Conservation (phyloP, 148 eudicot species). For the Persicaria maculosa region DNA sequence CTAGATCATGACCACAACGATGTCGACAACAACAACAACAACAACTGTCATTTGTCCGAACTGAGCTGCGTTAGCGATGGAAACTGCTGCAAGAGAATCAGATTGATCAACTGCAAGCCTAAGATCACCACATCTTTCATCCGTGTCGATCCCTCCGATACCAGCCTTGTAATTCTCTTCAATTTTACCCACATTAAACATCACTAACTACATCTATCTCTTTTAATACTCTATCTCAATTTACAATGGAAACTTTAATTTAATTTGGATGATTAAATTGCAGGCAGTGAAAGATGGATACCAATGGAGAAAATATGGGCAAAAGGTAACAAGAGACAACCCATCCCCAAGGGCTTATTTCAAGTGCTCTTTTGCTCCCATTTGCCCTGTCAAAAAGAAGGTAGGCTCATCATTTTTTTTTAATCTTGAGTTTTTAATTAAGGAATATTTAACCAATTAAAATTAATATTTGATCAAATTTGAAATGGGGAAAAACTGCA, state of each 20-base stretch:
- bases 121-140: background rate
- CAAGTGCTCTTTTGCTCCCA: slow-evolving; percentile 33
- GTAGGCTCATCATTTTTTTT: slow-evolving; percentile 8
- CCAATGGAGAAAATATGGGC: slow-evolving; percentile 47
- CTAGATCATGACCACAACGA: too few species aligned
- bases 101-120: background rate
- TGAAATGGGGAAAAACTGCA: background rate
- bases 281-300: slow-evolving; percentile 35
- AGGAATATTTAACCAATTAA: too few species aligned
- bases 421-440: background rate
- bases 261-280: too few species aligned
- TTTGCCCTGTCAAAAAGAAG: slow-evolving; percentile 37
- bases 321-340: slow-evolving; percentile 41
- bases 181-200: too few species aligned
- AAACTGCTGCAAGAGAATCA: background rate
- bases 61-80: background rate
- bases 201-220: too few species aligned
- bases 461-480: too few species aligned
- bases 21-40: too few species aligned
- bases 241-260: too few species aligned
- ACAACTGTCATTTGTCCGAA: too few species aligned
- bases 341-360: slow-evolving; percentile 43
- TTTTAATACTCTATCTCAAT: too few species aligned
- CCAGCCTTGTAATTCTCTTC: too few species aligned
- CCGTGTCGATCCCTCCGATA: background rate